A percentile compares a stretch with the other conserved stretches of the same genome.
Conservation (phyloP, 345 rosid species). For the Brassica incana region DNA sequence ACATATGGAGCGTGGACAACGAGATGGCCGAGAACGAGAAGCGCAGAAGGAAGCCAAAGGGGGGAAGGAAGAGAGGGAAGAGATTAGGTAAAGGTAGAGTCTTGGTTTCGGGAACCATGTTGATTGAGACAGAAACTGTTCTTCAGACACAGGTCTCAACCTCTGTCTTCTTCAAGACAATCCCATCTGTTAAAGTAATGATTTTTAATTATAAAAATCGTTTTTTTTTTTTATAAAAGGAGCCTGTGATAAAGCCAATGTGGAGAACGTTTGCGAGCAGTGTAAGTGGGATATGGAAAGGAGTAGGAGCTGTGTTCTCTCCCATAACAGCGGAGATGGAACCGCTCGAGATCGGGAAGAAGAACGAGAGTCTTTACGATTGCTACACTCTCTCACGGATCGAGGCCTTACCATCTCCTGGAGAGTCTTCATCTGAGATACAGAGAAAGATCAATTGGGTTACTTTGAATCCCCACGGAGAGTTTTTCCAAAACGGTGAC, state of each 20-base stretch:
- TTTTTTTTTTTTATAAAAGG: conserved; percentile 46
- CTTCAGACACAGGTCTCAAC: conserved; percentile 98
- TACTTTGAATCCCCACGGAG: conserved; percentile 86
- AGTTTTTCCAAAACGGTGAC: conserved; percentile 40
- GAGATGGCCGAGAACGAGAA: conserved; percentile 51
- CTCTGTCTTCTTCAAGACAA: no score
- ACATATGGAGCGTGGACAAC: conserved; percentile 82
- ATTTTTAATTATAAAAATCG: no score
- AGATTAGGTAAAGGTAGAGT: conserved; percentile 47
- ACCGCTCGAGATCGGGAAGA: conserved; percentile 74
- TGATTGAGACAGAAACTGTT: conserved; percentile 73
- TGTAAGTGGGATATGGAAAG: conserved; percentile 95
- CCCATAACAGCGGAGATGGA: conserved; percentile 90
- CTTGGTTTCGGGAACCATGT: conserved; percentile 69
- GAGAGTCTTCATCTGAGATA: conserved; percentile 50
- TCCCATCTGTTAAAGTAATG: no score
- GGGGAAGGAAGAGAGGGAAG: conserved; percentile 52
- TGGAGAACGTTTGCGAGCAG: conserved; percentile 93
- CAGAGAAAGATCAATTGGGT: conserved; percentile 83
- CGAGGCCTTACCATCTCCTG: conserved; percentile 46
- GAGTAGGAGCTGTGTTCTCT: conserved; percentile 89
- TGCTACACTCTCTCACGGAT: conserved; percentile 68
- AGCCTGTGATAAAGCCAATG: conserved; percentile 79
- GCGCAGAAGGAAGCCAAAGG: conserved; percentile 40
- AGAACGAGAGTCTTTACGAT: conserved; percentile 68